These are phyloP conservation scores for Mycena latifolia DNA, from an alignment of 768 basidiomycete species.

Conservation along the genomic window DNA sequence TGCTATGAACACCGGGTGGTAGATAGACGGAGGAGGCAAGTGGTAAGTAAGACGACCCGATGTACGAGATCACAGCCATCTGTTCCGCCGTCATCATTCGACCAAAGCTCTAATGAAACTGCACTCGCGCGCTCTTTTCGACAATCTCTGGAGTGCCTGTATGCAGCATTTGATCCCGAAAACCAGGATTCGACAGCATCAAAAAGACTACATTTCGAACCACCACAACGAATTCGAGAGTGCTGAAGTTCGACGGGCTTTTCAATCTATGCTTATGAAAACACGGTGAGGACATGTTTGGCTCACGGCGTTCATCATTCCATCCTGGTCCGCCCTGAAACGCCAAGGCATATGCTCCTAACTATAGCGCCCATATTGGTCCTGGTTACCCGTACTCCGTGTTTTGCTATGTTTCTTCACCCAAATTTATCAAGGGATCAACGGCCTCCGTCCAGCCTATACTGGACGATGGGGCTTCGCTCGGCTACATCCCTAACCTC, in stretches of 20 bases:
- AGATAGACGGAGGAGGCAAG: background rate
- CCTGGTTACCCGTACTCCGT: background rate
- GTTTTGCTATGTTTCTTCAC: background rate
- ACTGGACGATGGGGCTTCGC: background rate
- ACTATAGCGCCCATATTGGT: too few relatives aligned
- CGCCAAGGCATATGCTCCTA: too few relatives aligned
- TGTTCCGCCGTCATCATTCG: background rate
- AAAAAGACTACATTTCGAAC: background rate
- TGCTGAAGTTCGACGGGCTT: background rate
- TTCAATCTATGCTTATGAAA: too few relatives aligned
- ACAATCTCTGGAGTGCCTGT: background rate
- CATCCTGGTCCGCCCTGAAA: background rate
- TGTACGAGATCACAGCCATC: background rate
- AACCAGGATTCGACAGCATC: background rate
- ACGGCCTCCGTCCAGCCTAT: background rate
- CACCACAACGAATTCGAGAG: background rate
- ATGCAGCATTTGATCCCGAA: background rate
- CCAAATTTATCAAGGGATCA: background rate
- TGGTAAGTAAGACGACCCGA: background rate
- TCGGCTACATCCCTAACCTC: too few relatives aligned
- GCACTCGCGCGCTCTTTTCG: too few relatives aligned
- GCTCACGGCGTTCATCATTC: background rate
- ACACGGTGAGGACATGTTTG: too few relatives aligned
- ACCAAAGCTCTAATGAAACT: too few relatives aligned
- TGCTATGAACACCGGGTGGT: background rate